Percentiles rank a stretch among this genome's conserved stretches.
phyloP scores from a whole-genome alignment of 202 grass and related monocot species.

The Zizania palustris region DNA sequence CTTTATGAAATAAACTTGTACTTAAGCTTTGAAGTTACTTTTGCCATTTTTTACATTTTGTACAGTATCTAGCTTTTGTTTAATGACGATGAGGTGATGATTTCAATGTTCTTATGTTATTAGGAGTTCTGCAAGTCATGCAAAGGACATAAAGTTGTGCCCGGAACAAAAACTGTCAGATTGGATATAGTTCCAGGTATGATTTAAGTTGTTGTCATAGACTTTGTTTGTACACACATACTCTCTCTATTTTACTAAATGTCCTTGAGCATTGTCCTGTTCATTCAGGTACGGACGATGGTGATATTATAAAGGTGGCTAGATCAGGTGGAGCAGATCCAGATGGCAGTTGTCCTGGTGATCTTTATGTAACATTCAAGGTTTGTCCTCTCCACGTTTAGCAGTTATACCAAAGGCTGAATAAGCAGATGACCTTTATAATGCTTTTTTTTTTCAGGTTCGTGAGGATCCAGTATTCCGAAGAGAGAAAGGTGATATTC shows the following conservation, averaged over 20 bases:
- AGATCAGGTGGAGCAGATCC: constrained; percentile 84
- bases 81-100: constrained; percentile 1
- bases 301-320: constrained; percentile 70
- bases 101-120: constrained; percentile 35
- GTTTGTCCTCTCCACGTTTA: constrained; percentile 46
- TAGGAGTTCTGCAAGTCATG: constrained; percentile 93
- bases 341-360: constrained; percentile 70
- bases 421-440: constrained; percentile 26
- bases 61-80: constrained; percentile 20
- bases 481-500: constrained; percentile 95
- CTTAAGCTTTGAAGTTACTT: constrained; percentile 5
- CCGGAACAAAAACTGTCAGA: constrained; percentile 61
- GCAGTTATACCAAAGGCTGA: neutral
- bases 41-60: neutral
- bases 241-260: neutral
- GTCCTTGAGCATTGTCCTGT: constrained; percentile 12
- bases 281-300: constrained; percentile 68
- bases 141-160: constrained; percentile 76
- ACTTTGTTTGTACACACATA: constrained; percentile 3
- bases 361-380: constrained; percentile 86
- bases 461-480: constrained; percentile 79
- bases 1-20: neutral
- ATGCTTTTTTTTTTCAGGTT: constrained; percentile 63
- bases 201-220: constrained; percentile 10
- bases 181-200: constrained; percentile 84